Evolutionary conservation across 2,329 filamentous ascomycete genomes (phyloP), one percentile per base, ranked within the genome.

Genomic region (Cordyceps javanica): DNA sequence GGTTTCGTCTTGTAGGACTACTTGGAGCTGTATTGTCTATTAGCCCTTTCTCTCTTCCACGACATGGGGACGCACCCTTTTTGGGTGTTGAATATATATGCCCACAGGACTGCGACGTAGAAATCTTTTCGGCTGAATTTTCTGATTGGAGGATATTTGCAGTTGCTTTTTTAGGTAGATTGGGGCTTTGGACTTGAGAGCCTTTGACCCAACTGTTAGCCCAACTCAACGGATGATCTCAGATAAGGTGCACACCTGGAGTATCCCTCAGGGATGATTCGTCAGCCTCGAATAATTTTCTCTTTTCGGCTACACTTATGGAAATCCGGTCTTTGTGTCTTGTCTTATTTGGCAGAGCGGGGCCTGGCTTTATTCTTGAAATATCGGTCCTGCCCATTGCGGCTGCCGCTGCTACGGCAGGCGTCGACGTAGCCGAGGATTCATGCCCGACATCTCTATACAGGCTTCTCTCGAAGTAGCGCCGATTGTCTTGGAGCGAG

Each of bases 241-340:
- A 4, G 23, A 23, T 23, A 21, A n/a, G 16, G 16, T 8, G 7
- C 32, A 9, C 16, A 56, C 53, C 44, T 41, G 34, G 9, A n/a
- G 8, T 10, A 13, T 38, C 34, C 16, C 34, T 50, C 2, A 10
- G 3, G 1, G 19, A 34, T 5, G 49, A 5, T 26, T 3, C 9
- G 10, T 19, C 34, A n/a, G 38, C 28, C 45, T 68, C 66, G 44
- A 68, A 67, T 10, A 67, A 36, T 23, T 49, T 64, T 42, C 61
- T 60, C 44, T 60, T 62, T 49, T 67, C 65, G 14, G 64, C 64
- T n/a, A 68, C 65, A 13, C 62, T 50, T 9, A 62, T 30, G 13
- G 55, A 30, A 6, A 42, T 8, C 7, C 19, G 30, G 16, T 36
- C 46, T 19, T 26, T 50, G n/a, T 21, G 19, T n/a, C 9, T 34